phyloP scores from a whole-genome alignment of 371 early-diverging fungal species.

The Funneliformis caledonium region DNA sequence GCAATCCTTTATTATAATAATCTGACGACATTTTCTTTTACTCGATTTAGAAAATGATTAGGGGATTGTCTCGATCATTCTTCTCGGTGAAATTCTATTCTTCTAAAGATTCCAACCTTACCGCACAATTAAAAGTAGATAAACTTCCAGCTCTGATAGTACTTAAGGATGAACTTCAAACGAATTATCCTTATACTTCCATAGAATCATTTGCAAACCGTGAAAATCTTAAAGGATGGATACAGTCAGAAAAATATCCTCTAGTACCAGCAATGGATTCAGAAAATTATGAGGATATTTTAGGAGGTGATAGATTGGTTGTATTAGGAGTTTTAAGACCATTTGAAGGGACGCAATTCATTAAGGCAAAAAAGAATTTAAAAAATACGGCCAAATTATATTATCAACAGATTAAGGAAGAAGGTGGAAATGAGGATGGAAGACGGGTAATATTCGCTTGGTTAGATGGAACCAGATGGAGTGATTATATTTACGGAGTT shows the following conservation, averaged over 20 bases:
- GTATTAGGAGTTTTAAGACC: conserved; percentile 35
- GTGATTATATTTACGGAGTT: conserved; percentile 59
- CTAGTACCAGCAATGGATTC: conserved; percentile 11
- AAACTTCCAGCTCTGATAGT: conserved; percentile 21
- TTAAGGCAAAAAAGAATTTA: not conserved
- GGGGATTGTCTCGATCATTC: conserved; percentile 17
- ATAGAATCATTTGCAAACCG: conserved; percentile 10
- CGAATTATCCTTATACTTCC: not conserved
- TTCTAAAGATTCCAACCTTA: conserved; percentile 22
- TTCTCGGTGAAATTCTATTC: conserved; percentile 38
- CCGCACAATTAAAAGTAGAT: conserved; percentile 6
- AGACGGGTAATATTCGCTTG: conserved; percentile 58
- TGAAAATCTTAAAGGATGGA: conserved; percentile 4
- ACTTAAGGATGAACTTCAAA: conserved; percentile 22
- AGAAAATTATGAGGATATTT: conserved; percentile 37
- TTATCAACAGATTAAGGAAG: conserved; percentile 21
- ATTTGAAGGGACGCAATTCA: not conserved
- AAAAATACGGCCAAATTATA: conserved; percentile 15
- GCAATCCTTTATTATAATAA: not conserved
- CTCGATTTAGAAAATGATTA: not conserved
- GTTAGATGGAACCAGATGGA: conserved; percentile 63
- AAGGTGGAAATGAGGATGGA: conserved; percentile 40
- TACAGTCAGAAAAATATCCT: conserved; percentile 37
- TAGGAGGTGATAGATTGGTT: conserved; percentile 29
- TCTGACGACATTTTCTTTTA: not conserved